These are phyloP conservation scores for Aureobasidium sp. DNA, from an alignment of 2,329 filamentous ascomycete species.

Conservation along the genomic window DNA sequence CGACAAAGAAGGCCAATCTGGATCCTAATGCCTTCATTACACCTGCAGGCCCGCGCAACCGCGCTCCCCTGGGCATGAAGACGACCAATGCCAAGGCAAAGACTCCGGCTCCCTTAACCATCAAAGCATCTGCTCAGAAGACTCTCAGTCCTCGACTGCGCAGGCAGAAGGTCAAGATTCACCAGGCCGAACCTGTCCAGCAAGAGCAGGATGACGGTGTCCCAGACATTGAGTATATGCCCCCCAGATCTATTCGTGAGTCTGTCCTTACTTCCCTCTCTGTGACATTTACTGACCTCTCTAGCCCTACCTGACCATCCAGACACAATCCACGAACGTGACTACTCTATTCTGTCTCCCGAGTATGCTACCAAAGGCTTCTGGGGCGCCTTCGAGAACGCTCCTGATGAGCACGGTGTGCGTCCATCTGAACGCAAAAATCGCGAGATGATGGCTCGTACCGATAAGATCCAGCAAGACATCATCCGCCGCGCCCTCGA, in stretches of 20 bases:
- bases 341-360: slow-evolving; percentile 37
- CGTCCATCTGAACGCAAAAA: slow-evolving; percentile 9
- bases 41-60: slow-evolving; percentile 63
- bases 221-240: slow-evolving; percentile 83
- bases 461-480: slow-evolving; percentile 20
- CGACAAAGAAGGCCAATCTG: slow-evolving; percentile 42
- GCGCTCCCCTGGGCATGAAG: slow-evolving; percentile 84
- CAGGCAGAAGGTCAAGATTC: slow-evolving; percentile 51
- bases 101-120: slow-evolving; percentile 46
- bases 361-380: slow-evolving; percentile 45
- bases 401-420: slow-evolving; percentile 53
- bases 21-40: slow-evolving; percentile 65
- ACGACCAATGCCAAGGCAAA: slow-evolving; percentile 90
- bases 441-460: slow-evolving; percentile 10
- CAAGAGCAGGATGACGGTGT: slow-evolving; percentile 41
- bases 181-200: slow-evolving; percentile 43
- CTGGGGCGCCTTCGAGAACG: slow-evolving; percentile 41
- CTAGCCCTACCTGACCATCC: slow-evolving; percentile 24
- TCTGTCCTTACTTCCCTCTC: background rate
- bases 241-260: slow-evolving; percentile 55
- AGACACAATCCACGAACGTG: slow-evolving; percentile 18
- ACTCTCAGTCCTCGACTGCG: slow-evolving; percentile 49
- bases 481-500: slow-evolving; percentile 25
- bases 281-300: background rate
- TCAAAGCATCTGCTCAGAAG: slow-evolving; percentile 29